Conservation (phyloP, 169 alveolate genomes). For the Cryptosporidium tyzzeri region DNA sequence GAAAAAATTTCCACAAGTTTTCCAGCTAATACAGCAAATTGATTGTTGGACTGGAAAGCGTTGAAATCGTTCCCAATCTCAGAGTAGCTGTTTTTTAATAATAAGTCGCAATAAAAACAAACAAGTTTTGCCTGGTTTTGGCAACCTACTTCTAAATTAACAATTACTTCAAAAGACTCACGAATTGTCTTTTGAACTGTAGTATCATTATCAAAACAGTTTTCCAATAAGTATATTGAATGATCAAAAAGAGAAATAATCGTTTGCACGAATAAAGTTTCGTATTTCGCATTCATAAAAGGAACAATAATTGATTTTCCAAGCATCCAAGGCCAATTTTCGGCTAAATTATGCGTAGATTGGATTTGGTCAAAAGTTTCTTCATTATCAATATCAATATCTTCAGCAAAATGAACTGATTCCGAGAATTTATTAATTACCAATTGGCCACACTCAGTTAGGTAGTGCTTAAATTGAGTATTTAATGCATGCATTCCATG, state of each 20-base stretch:
- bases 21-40: background rate
- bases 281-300: background rate
- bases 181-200: conserved; percentile 36
- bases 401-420: background rate
- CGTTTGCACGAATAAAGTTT: conserved; percentile 20
- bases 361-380: background rate
- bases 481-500: conserved; percentile 78
- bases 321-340: conserved; percentile 30
- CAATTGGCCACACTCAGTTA: conserved; percentile 74
- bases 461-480: conserved; percentile 74
- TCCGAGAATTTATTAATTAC: conserved; percentile 33
- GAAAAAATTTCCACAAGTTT: conserved; percentile 55
- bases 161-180: conserved; percentile 63
- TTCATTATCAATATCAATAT: background rate
- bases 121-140: conserved; percentile 54
- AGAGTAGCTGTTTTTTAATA: background rate
- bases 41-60: background rate
- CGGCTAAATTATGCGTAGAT: background rate
- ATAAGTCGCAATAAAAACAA: conserved; percentile 46
- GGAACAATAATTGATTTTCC: conserved; percentile 19
- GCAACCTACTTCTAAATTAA: conserved; percentile 74
- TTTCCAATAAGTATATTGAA: background rate
- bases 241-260: conserved; percentile 46
- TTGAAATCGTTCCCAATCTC: background rate
- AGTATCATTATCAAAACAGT: conserved; percentile 46